These are phyloP conservation scores for Rhodomyrtus psidioides DNA, from an alignment of 441 rosid genomes.

Conservation along the genomic window DNA sequence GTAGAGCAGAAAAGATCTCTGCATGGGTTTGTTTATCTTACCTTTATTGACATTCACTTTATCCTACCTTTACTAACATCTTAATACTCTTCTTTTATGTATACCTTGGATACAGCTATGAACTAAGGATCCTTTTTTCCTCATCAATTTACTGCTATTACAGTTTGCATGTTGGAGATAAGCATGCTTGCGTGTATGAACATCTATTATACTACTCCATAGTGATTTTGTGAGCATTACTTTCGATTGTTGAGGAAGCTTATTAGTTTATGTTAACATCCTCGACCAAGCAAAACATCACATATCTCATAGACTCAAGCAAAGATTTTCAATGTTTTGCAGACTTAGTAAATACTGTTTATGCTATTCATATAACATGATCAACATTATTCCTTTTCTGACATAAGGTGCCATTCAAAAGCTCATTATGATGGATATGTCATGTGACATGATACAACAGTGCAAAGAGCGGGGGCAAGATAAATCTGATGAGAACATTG, in stretches of 20 bases:
- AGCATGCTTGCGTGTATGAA: neutral
- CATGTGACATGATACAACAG: constrained; percentile 71
- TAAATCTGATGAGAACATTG: constrained; percentile 27
- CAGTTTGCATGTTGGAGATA: neutral
- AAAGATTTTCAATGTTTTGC: neutral
- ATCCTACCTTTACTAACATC: neutral
- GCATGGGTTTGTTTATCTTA: neutral
- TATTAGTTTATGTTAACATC: neutral
- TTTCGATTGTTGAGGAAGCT: neutral
- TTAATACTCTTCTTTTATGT: neutral
- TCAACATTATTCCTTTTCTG: neutral
- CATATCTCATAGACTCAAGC: neutral
- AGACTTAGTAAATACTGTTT: neutral
- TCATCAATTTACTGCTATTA: neutral
- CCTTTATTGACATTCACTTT: neutral
- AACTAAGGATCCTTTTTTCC: neutral
- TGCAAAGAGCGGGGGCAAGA: constrained; percentile 44
- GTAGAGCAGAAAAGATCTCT: neutral
- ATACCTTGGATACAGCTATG: neutral
- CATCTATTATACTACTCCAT: neutral
- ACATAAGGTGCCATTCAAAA: constrained; percentile 73
- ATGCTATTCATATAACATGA: neutral
- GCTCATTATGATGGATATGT: constrained; percentile 91
- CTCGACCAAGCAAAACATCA: neutral
- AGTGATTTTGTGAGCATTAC: neutral